Evolutionary conservation across 768 basidiomycete species (phyloP).

Genomic region (Mycena olivaceomarginata): DNA sequence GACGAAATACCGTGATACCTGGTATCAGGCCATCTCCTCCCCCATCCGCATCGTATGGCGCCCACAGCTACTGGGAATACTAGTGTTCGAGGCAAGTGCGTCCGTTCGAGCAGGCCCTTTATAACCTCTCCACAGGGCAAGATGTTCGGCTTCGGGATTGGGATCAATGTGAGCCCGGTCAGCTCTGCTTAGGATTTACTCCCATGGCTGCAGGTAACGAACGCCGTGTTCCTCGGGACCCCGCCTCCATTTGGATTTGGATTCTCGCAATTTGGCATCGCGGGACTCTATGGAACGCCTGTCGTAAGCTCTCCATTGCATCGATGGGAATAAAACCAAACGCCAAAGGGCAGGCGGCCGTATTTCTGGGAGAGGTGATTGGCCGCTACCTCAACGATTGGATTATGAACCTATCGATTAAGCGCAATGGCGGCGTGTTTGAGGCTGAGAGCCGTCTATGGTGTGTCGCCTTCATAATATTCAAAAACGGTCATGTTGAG

Average conservation of each 20-base stretch:
- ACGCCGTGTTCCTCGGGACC: slow-evolving; percentile 76
- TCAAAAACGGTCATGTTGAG: not conserved
- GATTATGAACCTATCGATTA: slow-evolving; percentile 66
- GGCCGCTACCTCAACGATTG: slow-evolving; percentile 73
- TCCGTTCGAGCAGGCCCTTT: not conserved
- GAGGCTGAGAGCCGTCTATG: slow-evolving; percentile 57
- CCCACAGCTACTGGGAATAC: slow-evolving; percentile 72
- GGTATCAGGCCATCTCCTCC: slow-evolving; percentile 65
- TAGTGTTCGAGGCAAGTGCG: slow-evolving; percentile 66
- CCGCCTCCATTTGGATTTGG: slow-evolving; percentile 74
- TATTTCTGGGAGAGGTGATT: slow-evolving; percentile 69
- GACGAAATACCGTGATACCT: slow-evolving; percentile 72
- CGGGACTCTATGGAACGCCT: slow-evolving; percentile 73
- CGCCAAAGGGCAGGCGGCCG: slow-evolving; percentile 61
- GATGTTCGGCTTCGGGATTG: slow-evolving; percentile 80
- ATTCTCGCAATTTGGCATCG: slow-evolving; percentile 65
- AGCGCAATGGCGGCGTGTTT: slow-evolving; percentile 73
- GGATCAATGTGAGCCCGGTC: slow-evolving; percentile 66
- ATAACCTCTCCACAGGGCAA: slow-evolving; percentile 51
- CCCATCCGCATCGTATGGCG: slow-evolving; percentile 74
- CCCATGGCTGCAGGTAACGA: slow-evolving; percentile 69
- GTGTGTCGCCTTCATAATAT: slow-evolving; percentile 50
- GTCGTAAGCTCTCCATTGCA: slow-evolving; percentile 61
- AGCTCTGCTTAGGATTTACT: not conserved
- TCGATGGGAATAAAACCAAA: no score